Percentiles rank a stretch among this genome's conserved stretches.
These are phyloP conservation scores for Ceratocystis huliohia DNA, from an alignment of 2,329 filamentous ascomycete genomes.

Conservation along the genomic window DNA sequence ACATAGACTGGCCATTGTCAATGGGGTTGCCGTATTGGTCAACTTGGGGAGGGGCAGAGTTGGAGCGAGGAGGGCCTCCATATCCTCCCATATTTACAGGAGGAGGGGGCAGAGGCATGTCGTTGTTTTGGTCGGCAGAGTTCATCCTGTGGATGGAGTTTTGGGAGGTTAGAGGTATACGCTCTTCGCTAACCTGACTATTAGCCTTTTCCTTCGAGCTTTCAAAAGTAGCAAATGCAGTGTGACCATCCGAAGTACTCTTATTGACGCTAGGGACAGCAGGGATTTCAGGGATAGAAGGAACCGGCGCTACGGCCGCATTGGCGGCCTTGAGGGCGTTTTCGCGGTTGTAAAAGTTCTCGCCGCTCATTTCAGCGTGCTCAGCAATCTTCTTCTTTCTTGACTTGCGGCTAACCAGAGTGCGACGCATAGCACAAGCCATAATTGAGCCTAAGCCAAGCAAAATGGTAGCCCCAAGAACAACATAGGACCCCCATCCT, in stretches of 20 bases:
- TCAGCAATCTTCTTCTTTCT: constrained; percentile 81
- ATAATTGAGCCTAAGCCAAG: constrained; percentile 72
- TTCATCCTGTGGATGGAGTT: constrained; percentile 47
- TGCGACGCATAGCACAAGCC: constrained; percentile 88
- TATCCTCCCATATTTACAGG: constrained; percentile 28
- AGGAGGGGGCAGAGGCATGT: constrained; percentile 8
- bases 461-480: constrained; percentile 76
- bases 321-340: constrained; percentile 39
- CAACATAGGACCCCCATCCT: constrained; percentile 88
- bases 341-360: constrained; percentile 74
- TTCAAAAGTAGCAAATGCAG: constrained; percentile 53
- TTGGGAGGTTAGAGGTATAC: constrained; percentile 54
- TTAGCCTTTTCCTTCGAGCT: constrained; percentile 39
- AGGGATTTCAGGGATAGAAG: constrained; percentile 37
- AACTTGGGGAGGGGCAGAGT: constrained; percentile 30
- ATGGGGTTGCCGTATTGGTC: constrained; percentile 56
- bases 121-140: constrained; percentile 11
- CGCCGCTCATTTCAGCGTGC: constrained; percentile 93
- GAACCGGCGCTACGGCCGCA: constrained; percentile 33
- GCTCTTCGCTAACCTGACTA: constrained; percentile 53
- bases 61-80: constrained; percentile 29
- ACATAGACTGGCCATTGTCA: constrained; percentile 19
- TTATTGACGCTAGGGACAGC: constrained; percentile 23
- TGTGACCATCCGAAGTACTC: constrained; percentile 36
- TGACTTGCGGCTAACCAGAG: constrained; percentile 83